Percentiles rank a stretch among this genome's conserved stretches.
Conservation (phyloP, 495 filamentous ascomycete genomes). For the Aspergillus ellipticus region DNA sequence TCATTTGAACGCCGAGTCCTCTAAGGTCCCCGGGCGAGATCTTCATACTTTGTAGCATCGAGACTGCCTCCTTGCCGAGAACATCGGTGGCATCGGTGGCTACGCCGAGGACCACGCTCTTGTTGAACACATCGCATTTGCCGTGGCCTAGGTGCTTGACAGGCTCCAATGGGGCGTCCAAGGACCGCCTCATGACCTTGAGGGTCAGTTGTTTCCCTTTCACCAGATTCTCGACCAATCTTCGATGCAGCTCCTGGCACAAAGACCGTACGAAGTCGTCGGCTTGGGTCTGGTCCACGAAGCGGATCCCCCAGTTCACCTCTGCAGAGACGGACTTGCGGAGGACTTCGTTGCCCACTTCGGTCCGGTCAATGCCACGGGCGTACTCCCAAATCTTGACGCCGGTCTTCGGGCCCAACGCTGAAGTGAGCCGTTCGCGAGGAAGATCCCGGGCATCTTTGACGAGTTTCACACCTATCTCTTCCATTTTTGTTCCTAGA, state of each 20-base stretch:
- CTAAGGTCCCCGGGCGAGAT: constrained; percentile 87
- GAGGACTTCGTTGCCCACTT: constrained; percentile 76
- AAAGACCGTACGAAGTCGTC: constrained; percentile 85
- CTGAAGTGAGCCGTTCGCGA: constrained; percentile 66
- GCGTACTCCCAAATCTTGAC: constrained; percentile 89
- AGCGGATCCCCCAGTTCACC: constrained; percentile 97
- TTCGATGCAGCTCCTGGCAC: constrained; percentile 74
- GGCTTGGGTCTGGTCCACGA: constrained; percentile 81
- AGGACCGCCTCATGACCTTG: constrained; percentile 84
- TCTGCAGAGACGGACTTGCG: constrained; percentile 94
- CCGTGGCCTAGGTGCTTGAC: constrained; percentile 94
- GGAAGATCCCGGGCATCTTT: constrained; percentile 73
- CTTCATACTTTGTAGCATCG: constrained; percentile 74
- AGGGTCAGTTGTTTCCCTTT: constrained; percentile 85
- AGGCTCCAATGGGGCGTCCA: constrained; percentile 85
- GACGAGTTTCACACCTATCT: constrained; percentile 77
- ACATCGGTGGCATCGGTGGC: constrained; percentile 69
- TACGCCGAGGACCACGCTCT: constrained; percentile 75
- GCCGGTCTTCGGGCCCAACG: constrained; percentile 86
- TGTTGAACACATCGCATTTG: constrained; percentile 90
- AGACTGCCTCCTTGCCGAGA: constrained; percentile 74
- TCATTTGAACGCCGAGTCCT: constrained; percentile 88
- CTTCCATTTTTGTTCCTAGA: constrained; percentile 77
- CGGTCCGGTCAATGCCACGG: constrained; percentile 78
- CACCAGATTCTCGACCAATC: constrained; percentile 75